Conservation (phyloP, 2,329 filamentous ascomycete genomes). For the Ceratocystis huliohia region DNA sequence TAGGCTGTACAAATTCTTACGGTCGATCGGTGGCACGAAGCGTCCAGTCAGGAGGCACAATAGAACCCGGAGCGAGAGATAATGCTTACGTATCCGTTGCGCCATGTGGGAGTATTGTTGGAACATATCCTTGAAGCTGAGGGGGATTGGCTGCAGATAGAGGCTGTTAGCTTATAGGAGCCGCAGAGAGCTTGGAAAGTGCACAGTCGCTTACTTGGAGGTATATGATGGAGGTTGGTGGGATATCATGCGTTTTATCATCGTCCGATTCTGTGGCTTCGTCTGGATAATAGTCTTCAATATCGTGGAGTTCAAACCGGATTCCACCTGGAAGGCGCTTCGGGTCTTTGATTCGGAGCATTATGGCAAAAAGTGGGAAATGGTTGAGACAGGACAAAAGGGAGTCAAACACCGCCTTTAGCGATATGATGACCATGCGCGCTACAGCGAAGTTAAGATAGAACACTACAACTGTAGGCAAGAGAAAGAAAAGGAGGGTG, state of each 20-base stretch:
- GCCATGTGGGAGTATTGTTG: slow-evolving; percentile 94
- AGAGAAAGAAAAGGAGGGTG: slow-evolving; percentile 82
- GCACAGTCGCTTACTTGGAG: slow-evolving; percentile 51
- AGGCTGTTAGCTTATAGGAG: slow-evolving; percentile 11
- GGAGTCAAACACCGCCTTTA: slow-evolving; percentile 87
- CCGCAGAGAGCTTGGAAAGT: neutral
- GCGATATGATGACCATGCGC: slow-evolving; percentile 83
- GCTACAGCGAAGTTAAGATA: slow-evolving; percentile 93
- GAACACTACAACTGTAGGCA: slow-evolving; percentile 91
- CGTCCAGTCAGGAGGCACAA: slow-evolving; percentile 78
- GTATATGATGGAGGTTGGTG: slow-evolving; percentile 66
- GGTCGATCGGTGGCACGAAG: slow-evolving; percentile 88
- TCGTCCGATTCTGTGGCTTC: slow-evolving; percentile 26
- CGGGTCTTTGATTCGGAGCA: slow-evolving; percentile 91
- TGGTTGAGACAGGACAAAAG: slow-evolving; percentile 89
- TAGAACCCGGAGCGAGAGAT: slow-evolving; percentile 77
- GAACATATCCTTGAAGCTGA: slow-evolving; percentile 89
- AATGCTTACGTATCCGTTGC: slow-evolving; percentile 85
- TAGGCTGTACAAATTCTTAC: slow-evolving; percentile 86
- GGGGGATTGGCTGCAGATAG: slow-evolving; percentile 58
- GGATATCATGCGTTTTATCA: neutral
- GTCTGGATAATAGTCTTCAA: slow-evolving; percentile 38
- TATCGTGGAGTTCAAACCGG: slow-evolving; percentile 77
- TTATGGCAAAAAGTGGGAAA: slow-evolving; percentile 91
- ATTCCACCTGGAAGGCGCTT: slow-evolving; percentile 75